These are phyloP conservation scores for Salix caprea DNA, from an alignment of 345 rosid species.

Conservation along the genomic window DNA sequence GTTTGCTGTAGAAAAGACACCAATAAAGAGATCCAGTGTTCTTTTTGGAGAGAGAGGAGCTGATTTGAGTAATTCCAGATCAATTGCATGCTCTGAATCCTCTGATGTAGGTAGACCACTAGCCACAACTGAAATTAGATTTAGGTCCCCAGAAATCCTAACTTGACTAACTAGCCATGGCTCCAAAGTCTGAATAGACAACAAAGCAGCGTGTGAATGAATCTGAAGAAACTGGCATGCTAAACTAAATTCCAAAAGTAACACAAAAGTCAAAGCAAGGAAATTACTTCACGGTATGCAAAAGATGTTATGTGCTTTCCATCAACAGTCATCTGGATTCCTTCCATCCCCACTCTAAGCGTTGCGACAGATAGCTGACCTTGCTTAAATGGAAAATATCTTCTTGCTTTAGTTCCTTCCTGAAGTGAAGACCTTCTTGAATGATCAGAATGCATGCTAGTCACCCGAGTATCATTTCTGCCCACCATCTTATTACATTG, in stretches of 20 bases:
- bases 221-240: constrained; percentile 1
- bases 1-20: constrained; percentile 93
- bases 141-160: constrained; percentile 72
- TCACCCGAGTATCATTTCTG: constrained; percentile 40
- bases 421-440: constrained; percentile 5
- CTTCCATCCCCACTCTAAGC: constrained; percentile 86
- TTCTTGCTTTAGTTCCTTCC: constrained; percentile 29
- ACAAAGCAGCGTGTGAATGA: constrained; percentile 19
- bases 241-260: background rate
- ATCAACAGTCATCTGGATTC: constrained; percentile 90
- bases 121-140: constrained; percentile 62
- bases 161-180: constrained; percentile 96
- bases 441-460: constrained; percentile 11
- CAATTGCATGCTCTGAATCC: constrained; percentile 69
- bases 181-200: constrained; percentile 68
- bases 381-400: constrained; percentile 83
- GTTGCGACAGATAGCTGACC: constrained; percentile 82
- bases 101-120: constrained; percentile 94
- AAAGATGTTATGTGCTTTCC: constrained; percentile 96
- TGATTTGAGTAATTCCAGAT: constrained; percentile 63
- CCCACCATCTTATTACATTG: constrained; percentile 86
- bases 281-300: constrained; percentile 81
- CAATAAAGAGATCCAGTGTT: constrained; percentile 72
- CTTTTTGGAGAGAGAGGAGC: constrained; percentile 49
- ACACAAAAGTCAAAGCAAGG: constrained; percentile 9